Evolutionary conservation across 2,329 filamentous ascomycete genomes (phyloP).

Genomic region (Malbranchea cinnamomea): DNA sequence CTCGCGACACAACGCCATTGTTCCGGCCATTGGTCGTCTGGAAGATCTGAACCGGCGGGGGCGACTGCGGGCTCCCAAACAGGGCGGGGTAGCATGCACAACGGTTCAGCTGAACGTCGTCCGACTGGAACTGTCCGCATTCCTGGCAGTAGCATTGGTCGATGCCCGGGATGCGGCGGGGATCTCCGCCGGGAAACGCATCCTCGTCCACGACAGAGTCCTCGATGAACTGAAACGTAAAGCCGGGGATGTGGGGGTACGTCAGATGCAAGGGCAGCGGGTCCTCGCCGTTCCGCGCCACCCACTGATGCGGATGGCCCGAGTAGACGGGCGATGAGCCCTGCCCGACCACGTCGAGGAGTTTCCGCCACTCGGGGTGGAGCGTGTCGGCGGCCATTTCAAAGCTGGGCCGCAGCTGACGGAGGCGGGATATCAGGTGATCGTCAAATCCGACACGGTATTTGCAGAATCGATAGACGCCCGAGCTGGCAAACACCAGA

Average conservation of each 20-base stretch:
- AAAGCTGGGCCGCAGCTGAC: conserved; percentile 31
- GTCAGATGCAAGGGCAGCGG: conserved; percentile 11
- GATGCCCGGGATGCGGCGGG: conserved; percentile 26
- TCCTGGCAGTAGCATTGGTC: conserved; percentile 27
- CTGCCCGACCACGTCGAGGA: conserved; percentile 19
- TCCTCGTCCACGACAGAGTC: conserved; percentile 35
- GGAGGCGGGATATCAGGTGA: conserved; percentile 35
- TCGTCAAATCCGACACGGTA: conserved; percentile 40
- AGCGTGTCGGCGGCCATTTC: conserved; percentile 39
- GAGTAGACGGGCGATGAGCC: conserved; percentile 9
- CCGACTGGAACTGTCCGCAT: conserved; percentile 36
- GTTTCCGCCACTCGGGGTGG: conserved; percentile 38
- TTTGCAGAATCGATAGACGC: conserved; percentile 46
- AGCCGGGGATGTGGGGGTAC: conserved; percentile 12
- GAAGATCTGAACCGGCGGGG: conserved; percentile 37
- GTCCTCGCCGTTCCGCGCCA: conserved; percentile 8
- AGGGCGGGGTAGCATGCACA: conserved; percentile 41
- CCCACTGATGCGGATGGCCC: conserved; percentile 17
- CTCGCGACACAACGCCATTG: conserved; percentile 32
- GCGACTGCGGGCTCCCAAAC: conserved; percentile 31
- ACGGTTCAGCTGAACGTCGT: conserved; percentile 33
- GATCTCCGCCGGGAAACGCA: conserved; percentile 36
- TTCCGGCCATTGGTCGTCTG: conserved; percentile 38
- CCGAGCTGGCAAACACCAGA: conserved; percentile 42
- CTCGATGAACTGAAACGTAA: conserved; percentile 20